Percentiles rank a stretch among this genome's conserved stretches.
phyloP scores from a whole-genome alignment of 345 rosid species.

The Populus davidiana region DNA sequence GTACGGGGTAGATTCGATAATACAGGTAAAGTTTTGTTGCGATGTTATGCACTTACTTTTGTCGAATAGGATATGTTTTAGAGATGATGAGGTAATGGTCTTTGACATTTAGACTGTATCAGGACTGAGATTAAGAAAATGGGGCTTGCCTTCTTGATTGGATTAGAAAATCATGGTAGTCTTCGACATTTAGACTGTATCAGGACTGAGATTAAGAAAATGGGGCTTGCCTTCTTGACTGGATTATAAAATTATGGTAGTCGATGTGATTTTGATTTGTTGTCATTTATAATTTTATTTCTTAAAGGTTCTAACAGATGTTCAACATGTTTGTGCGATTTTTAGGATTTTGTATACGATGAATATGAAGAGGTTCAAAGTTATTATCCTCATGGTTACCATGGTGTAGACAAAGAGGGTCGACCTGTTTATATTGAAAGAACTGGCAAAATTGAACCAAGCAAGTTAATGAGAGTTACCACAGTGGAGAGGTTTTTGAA shows the following conservation, averaged over 20 bases:
- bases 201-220: not conserved
- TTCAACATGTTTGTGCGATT: conserved; percentile 8
- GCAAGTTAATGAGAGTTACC: conserved; percentile 75
- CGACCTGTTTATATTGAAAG: conserved; percentile 86
- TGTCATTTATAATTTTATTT: not conserved
- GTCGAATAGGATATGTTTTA: not conserved
- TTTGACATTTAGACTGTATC: not conserved
- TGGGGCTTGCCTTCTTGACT: not conserved
- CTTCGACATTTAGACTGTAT: not conserved
- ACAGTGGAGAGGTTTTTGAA: conserved; percentile 82
- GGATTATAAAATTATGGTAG: conserved; percentile 5
- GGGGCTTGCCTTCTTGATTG: not conserved
- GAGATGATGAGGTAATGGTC: not conserved
- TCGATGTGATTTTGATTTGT: conserved; percentile 13
- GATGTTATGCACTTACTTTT: not conserved
- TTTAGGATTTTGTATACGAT: conserved; percentile 82
- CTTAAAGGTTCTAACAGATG: conserved; percentile 6
- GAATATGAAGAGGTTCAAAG: conserved; percentile 75
- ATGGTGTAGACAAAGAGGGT: conserved; percentile 89
- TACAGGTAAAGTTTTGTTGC: conserved; percentile 54
- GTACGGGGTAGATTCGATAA: conserved; percentile 62
- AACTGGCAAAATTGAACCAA: conserved; percentile 71
- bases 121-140: not conserved
- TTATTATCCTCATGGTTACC: conserved; percentile 93
- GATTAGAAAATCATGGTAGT: conserved; percentile 1